These are phyloP conservation scores for sunflower (Helianthus annuus) DNA, from an alignment of 129 eudicot genomes.

Conservation along the genomic window HanXRQr2.0-SUNRISE NC_035446.2:151953187-151953686, in stretches of 20 bases:
- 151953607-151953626: neutral
- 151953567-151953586: neutral
- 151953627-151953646: constrained; percentile 5
- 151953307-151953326: constrained; percentile 81
- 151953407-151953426: constrained; percentile 2
- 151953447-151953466: constrained; percentile 88
- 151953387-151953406: constrained; percentile 6
- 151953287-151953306: constrained; percentile 53
- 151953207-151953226: constrained; percentile 58
- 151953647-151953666: constrained; percentile 88
- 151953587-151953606: neutral
- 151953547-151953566: constrained; percentile 54
- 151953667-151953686: constrained; percentile 85
- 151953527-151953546: constrained; percentile 89
- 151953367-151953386: constrained; percentile 52
- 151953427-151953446: constrained; percentile 5
- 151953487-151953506: constrained; percentile 89
- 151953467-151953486: constrained; percentile 87
- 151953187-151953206: constrained; percentile 84
- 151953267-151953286: neutral
- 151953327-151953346: constrained; percentile 97
- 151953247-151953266: neutral
- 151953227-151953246: neutral
- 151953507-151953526: constrained; percentile 93
- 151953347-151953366: constrained; percentile 85